Evolutionary conservation across 208 protist genomes (phyloP).

Genomic region (Leishmania gerbilli): DNA sequence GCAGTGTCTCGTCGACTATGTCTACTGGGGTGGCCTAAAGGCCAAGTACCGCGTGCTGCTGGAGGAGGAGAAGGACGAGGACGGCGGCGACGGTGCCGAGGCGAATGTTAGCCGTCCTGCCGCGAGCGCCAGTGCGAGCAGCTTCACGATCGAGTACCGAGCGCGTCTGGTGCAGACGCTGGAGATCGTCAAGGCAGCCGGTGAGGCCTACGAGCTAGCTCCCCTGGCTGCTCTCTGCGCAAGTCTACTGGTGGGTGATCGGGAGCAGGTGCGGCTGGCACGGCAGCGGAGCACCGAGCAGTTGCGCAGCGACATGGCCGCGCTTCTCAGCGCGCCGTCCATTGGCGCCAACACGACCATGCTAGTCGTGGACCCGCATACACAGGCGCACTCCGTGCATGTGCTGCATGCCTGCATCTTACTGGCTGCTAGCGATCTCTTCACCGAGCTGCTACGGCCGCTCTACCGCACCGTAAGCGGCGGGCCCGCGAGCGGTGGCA

Average conservation of each 20-base stretch:
- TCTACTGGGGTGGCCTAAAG: slow-evolving; percentile 73
- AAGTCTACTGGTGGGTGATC: slow-evolving; percentile 41
- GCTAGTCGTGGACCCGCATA: slow-evolving; percentile 83
- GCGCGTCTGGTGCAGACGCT: slow-evolving; percentile 28
- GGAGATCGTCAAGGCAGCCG: slow-evolving; percentile 38
- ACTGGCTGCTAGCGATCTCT: slow-evolving; percentile 60
- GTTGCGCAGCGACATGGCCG: slow-evolving; percentile 57
- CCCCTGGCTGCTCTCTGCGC: slow-evolving; percentile 55
- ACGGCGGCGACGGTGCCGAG: slow-evolving; percentile 11
- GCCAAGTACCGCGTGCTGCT: slow-evolving; percentile 50
- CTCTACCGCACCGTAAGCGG: slow-evolving; percentile 40
- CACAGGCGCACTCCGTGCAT: slow-evolving; percentile 55
- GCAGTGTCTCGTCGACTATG: slow-evolving; percentile 60
- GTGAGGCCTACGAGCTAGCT: slow-evolving; percentile 48
- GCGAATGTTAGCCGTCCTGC: background rate
- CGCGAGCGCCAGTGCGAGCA: slow-evolving; percentile 2
- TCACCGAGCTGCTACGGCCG: slow-evolving; percentile 73
- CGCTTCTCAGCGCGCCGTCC: slow-evolving; percentile 32
- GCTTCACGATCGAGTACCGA: slow-evolving; percentile 25
- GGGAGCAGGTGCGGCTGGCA: slow-evolving; percentile 38
- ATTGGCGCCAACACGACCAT: slow-evolving; percentile 64
- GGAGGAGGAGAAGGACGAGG: slow-evolving; percentile 50
- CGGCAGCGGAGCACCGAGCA: slow-evolving; percentile 40
- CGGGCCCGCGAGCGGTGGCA: slow-evolving; percentile 6
- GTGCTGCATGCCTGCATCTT: slow-evolving; percentile 72